Evolutionary conservation across 139 green algal genomes (phyloP), one percentile per base, ranked within the genome.

Genomic region (Chlamydomonas incerta): DNA sequence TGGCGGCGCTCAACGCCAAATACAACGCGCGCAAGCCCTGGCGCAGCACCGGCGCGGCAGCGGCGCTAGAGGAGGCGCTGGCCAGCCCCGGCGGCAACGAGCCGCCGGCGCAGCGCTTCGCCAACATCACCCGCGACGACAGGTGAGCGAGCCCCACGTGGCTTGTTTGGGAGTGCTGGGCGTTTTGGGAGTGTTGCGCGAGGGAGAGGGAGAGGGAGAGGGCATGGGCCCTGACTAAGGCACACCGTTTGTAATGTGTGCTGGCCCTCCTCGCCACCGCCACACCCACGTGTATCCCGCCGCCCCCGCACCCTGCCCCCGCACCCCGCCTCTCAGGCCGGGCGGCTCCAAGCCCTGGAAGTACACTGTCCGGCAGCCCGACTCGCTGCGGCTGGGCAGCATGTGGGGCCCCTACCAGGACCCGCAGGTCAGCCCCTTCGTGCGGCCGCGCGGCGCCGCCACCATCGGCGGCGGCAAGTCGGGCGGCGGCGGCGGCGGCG

Each of bases 361-460:
- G 77, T 83, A 83, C n/a, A 83, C 77, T 20, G 77, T 83, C 5
- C 35, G 41, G 41, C 41, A 50, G 41, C 8, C 41, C 41, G 41
- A 26, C 29, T 18, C 31, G 31, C 63, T 74, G n/a, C 63, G 23
- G 20, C 55, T 62, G 20, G 55, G 60, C 63, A 74, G 65, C 77
- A 83, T 74, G 20, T 83, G 77, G 77, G 77, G 77, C 37, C 77
- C 77, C 29, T 83, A 83, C 77, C 63, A 74, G n/a, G 77, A 83
- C 14, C 77, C 77, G 5, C 8, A 46, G 15, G 66, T 41, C 6
- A 60, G 18, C 18, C 55, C 55, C 55, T 60, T 60, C 20, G 18
- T 21, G 55, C 55, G 55, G 55, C 55, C 55, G 55, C 17, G 55
- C 18, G 17, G 18, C 18, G 55, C 55, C 55, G 55, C 18, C 55